Percentiles rank a stretch among this genome's conserved stretches.
Conservation (phyloP, 495 filamentous ascomycete genomes). For the Neurospora sublineolata region DNA sequence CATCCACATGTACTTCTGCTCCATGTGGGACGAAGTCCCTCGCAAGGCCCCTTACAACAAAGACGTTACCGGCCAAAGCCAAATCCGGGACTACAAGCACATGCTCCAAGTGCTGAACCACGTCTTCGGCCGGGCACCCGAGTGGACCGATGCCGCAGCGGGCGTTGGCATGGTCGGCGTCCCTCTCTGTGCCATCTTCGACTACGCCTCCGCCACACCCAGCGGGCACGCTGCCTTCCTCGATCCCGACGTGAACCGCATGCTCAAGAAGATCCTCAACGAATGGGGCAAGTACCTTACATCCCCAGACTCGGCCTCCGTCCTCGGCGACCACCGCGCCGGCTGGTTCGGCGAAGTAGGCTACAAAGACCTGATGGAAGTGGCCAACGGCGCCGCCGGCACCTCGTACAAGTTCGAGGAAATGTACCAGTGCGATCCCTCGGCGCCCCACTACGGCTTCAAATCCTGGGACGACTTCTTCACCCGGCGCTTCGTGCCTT, state of each 20-base stretch:
- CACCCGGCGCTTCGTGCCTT: constrained; percentile 44
- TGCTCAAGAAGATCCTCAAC: constrained; percentile 58
- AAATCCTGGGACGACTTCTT: constrained; percentile 72
- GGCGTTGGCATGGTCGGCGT: constrained; percentile 53
- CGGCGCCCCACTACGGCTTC: constrained; percentile 44
- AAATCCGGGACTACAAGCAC: constrained; percentile 53
- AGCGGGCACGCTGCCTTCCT: constrained; percentile 56
- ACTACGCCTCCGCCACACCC: constrained; percentile 63
- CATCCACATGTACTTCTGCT: constrained; percentile 41
- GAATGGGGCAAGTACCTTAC: constrained; percentile 53
- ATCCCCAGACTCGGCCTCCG: constrained; percentile 45
- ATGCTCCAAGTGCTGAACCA: constrained; percentile 56
- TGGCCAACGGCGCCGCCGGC: constrained; percentile 33
- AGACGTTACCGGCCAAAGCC: constrained; percentile 46
- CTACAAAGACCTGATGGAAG: constrained; percentile 31
- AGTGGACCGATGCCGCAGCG: constrained; percentile 43
- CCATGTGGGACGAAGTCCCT: constrained; percentile 62
- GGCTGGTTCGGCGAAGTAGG: constrained; percentile 54
- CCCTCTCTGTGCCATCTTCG: constrained; percentile 56
- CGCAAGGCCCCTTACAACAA: constrained; percentile 41
- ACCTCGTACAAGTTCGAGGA: constrained; percentile 40
- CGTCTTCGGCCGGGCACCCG: constrained; percentile 49
- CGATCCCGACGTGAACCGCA: constrained; percentile 52
- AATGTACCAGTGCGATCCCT: constrained; percentile 41
- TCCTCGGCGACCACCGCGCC: constrained; percentile 34